These are phyloP conservation scores for Blastobotrys serpentis DNA, from an alignment of 1,139 yeast species.

Conservation along the genomic window DNA sequence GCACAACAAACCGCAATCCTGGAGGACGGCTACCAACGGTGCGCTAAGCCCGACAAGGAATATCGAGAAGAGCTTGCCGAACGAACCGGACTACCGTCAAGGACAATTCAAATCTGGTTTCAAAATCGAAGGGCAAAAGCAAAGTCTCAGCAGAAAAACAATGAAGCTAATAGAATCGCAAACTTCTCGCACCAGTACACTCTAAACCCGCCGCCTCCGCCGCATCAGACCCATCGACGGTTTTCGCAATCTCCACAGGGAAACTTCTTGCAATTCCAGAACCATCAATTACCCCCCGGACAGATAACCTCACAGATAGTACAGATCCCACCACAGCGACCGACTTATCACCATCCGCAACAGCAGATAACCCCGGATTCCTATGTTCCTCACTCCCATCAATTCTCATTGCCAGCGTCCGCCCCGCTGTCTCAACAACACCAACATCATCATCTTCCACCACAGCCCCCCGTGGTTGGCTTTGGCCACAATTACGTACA, in stretches of 20 bases:
- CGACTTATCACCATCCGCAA: slow-evolving; percentile 6
- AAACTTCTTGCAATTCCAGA: slow-evolving; percentile 13
- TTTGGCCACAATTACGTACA: not conserved
- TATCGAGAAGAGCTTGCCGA: slow-evolving; percentile 30
- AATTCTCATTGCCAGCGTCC: slow-evolving; percentile 9
- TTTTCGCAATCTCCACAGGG: slow-evolving; percentile 12
- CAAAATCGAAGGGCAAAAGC: slow-evolving; percentile 37
- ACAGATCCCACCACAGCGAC: slow-evolving; percentile 19
- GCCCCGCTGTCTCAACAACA: not conserved
- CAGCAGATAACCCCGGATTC: slow-evolving; percentile 2
- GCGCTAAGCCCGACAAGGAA: slow-evolving; percentile 35
- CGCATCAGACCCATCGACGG: slow-evolving; percentile 12
- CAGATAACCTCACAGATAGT: slow-evolving; percentile 20
- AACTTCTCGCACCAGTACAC: slow-evolving; percentile 13
- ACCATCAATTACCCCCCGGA: slow-evolving; percentile 9
- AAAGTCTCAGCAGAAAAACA: slow-evolving; percentile 16
- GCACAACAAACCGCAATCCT: slow-evolving; percentile 31
- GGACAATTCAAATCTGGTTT: slow-evolving; percentile 37
- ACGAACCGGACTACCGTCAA: slow-evolving; percentile 32
- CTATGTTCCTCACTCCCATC: not conserved
- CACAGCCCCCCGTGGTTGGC: slow-evolving; percentile 7
- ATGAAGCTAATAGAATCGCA: not conserved
- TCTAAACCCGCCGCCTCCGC: slow-evolving; percentile 18
- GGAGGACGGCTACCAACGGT: slow-evolving; percentile 31
- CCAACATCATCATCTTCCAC: not conserved